Base-by-base conservation (phyloP, 2,329 filamentous ascomycete genomes). In the Trichoderma sp. region DNA sequence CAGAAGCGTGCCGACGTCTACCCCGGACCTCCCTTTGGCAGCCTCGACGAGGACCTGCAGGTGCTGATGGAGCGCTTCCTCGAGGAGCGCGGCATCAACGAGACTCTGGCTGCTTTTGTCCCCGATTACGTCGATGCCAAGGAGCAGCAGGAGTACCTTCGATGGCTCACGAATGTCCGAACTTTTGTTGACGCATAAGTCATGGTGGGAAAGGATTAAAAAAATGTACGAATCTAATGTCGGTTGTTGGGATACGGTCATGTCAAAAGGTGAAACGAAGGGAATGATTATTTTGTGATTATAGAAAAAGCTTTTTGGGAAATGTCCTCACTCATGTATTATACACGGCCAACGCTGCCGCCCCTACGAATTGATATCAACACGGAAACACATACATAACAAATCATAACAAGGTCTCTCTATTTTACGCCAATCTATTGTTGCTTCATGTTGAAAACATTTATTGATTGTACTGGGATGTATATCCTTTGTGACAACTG, bases 81-180 rank as follows among this genome's bases (percentile, higher is more conserved):
- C 78, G 95, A 98, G 85, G 97, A 98, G 90, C 91, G 97, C 80
- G 97, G 96, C 78, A 91, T 99, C 85, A 95, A 96, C 82, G 92
- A 93, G 80, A 91, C 93, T 76, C 90, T 99, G 80, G 96, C 95
- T 72, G 87, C 95, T 79, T 98, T 98, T 85, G 93, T 97, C 62
- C 95, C 95, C 50, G 95, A 98, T 84, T 99, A 98, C 87, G 95
- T 98, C 82, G 95, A 98, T 83, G 91, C 94, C 86, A 99, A 99
- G 92, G 97, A 99, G 91, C 96, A 98, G 91, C 93, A 92, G 87
- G 97, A 99, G 89, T 99, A 99, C 85, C 87, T 97, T 77, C 87
- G 90, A 79, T 99, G 97, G 97, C 88, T 99, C 84, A 90, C 92
- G 85, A 94, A 93, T 83, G 90, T 98, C 85, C 97, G 96, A 91